These are phyloP conservation scores for Selaginella moellendorffii DNA, from an alignment of 75 land plant genomes.

Conservation along the genomic window DNA sequence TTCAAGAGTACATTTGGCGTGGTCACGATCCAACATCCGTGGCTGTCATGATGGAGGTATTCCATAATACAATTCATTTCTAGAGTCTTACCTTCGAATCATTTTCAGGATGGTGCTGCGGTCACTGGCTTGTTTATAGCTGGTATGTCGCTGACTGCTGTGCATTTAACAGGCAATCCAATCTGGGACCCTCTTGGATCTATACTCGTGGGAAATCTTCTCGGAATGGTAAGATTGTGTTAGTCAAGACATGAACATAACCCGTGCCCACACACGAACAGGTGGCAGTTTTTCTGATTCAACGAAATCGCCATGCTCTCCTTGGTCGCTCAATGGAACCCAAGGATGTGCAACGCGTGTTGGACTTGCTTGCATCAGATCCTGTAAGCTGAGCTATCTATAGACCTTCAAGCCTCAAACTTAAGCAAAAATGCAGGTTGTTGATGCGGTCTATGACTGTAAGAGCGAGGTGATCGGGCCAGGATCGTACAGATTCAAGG, in stretches of 20 bases:
- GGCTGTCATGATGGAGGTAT: conserved; percentile 98
- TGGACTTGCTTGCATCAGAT: conserved; percentile 46
- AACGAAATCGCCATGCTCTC: conserved; percentile 88
- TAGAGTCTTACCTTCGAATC: no score
- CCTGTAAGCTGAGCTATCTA: conserved; percentile 56
- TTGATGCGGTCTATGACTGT: conserved; percentile 91
- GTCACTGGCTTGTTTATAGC: conserved; percentile 79
- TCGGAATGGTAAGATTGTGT: conserved; percentile 47
- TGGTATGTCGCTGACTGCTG: conserved; percentile 62
- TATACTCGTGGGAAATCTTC: conserved; percentile 77
- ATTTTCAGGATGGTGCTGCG: conserved; percentile 89
- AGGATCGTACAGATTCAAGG: conserved; percentile 86
- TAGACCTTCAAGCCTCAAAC: not conserved
- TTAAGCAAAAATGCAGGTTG: conserved; percentile 43
- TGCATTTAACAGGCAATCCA: conserved; percentile 69
- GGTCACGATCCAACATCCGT: conserved; percentile 99
- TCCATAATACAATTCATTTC: no score
- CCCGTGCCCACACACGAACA: conserved; percentile 11
- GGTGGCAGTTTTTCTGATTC: conserved; percentile 97
- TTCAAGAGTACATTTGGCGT: conserved; percentile 88
- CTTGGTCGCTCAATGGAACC: conserved; percentile 93
- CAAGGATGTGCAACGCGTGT: conserved; percentile 59
- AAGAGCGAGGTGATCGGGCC: conserved; percentile 99
- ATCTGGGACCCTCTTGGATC: conserved; percentile 95
- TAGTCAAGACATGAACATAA: not conserved